A percentile compares a stretch with the other conserved stretches of the same genome.
These are phyloP conservation scores for Verticillium klebahnii DNA, from an alignment of 2,329 filamentous ascomycete species.

Conservation along the genomic window DNA sequence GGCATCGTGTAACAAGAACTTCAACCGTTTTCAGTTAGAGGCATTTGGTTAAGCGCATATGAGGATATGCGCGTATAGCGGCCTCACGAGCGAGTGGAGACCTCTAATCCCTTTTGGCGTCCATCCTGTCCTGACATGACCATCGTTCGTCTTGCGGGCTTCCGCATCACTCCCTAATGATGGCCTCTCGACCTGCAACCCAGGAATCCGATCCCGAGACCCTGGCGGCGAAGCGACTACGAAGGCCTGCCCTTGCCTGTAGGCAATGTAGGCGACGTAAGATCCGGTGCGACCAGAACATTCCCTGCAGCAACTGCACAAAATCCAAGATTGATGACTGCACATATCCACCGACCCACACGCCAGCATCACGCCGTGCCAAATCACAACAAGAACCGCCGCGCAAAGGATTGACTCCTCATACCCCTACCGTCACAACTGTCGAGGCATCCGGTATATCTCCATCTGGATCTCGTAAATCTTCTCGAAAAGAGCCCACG, in stretches of 20 bases:
- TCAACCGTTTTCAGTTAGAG: too few species aligned
- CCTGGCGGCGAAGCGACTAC: neutral
- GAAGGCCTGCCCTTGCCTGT: constrained; percentile 3
- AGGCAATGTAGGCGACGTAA: constrained; percentile 7
- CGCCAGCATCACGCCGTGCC: neutral
- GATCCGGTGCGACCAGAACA: constrained; percentile 5
- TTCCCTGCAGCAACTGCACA: constrained; percentile 6
- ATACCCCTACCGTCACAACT: neutral
- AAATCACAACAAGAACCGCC: too few species aligned
- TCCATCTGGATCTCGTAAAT: neutral
- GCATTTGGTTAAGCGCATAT: too few species aligned
- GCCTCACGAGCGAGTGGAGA: too few species aligned
- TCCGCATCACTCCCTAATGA: neutral
- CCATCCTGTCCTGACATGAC: too few species aligned
- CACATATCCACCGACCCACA: neutral
- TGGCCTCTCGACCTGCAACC: neutral
- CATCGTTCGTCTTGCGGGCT: too few species aligned
- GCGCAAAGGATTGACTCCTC: neutral
- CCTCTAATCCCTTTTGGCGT: too few species aligned
- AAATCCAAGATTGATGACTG: neutral
- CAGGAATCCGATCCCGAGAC: neutral
- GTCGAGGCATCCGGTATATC: too few species aligned
- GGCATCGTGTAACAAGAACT: too few species aligned
- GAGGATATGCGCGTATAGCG: too few species aligned
- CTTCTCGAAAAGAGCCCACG: neutral